Evolutionary conservation across 441 rosid species (phyloP), one percentile per base, ranked within the genome.

Genomic region (Monsonia emarginata): DNA sequence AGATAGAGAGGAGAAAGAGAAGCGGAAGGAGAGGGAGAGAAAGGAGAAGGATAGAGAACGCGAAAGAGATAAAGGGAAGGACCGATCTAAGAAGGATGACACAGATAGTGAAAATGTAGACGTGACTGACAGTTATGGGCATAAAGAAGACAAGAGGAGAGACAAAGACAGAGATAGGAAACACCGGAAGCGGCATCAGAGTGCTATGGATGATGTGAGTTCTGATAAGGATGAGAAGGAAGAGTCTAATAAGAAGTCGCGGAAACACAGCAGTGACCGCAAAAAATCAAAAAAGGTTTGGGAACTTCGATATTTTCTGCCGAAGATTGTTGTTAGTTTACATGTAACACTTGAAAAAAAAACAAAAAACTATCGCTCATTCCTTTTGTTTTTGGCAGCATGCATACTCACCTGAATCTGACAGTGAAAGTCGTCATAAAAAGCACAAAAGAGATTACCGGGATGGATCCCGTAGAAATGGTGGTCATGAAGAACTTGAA

Each of bases 241-340:
- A 74, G 96, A 86, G 42, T 74, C 88, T 11, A 89, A 78, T 11
- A 89, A 78, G 74, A 89, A 84, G 75, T 88, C 94, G 4, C 95
- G 89, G 42, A 89, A 84, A 73, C 97, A 90, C 71, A 83, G 91
- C 21, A 81, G 83, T 65, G 97, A 94, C 66, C 87, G 94, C 25
- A 94, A 89, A 80, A 94, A 85, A 79, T 85, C 97, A 67, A 86
- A 89, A 84, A 94, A 89, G 96, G 98, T 84, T 78, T 50, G 60
- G 22, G 32, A 50, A 21, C 63, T 48, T 58, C 19, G n/a, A 56
- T n/a, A 31, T 65, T 9, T 31, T 2, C 16, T 57, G 24, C 54
- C 38, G 59, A 24, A 31, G 46, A 18, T 57, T 28, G 5, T 28
- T 28, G 32, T n/a, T n/a, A n/a, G n/a, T n/a, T 10, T 4, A 22